Evolutionary conservation across 106 monocot genomes (phyloP).

Genomic region (Gastrodia elata): DNA sequence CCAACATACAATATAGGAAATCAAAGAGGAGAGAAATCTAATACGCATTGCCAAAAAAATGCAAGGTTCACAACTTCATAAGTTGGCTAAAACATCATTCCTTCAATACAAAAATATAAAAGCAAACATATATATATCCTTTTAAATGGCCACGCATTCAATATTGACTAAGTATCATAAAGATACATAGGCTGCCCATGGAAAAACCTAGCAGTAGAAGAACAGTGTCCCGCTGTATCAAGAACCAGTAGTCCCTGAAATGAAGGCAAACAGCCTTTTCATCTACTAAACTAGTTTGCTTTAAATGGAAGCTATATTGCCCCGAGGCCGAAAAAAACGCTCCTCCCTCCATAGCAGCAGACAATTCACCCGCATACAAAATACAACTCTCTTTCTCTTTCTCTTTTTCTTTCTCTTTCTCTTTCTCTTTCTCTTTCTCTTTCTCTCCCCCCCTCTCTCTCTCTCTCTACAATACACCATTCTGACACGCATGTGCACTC

Average conservation of each 20-base stretch:
- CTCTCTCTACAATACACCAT: background rate
- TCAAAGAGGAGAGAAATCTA: too few species aligned
- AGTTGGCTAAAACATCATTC: too few species aligned
- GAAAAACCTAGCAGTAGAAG: background rate
- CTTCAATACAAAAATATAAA: too few species aligned
- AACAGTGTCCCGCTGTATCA: background rate
- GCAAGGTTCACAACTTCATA: too few species aligned
- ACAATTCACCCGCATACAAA: background rate
- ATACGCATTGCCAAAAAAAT: too few species aligned
- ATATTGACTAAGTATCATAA: too few species aligned
- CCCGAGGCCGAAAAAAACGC: background rate
- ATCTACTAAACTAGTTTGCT: background rate
- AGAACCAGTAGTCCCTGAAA: background rate
- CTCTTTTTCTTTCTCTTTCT: background rate
- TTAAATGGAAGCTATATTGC: background rate
- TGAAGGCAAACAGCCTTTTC: background rate
- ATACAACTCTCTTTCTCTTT: background rate
- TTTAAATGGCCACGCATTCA: too few species aligned
- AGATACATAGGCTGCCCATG: background rate
- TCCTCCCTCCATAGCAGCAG: background rate
- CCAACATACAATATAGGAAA: too few species aligned
- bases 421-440: background rate
- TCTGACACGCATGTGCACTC: constrained; percentile 19
- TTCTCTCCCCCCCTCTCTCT: background rate
- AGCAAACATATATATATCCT: too few species aligned